Percentiles rank a stretch among this genome's conserved stretches.
Evolutionary conservation across 129 eudicot genomes (phyloP).

Genomic region (Flaveria ramosissima): DNA sequence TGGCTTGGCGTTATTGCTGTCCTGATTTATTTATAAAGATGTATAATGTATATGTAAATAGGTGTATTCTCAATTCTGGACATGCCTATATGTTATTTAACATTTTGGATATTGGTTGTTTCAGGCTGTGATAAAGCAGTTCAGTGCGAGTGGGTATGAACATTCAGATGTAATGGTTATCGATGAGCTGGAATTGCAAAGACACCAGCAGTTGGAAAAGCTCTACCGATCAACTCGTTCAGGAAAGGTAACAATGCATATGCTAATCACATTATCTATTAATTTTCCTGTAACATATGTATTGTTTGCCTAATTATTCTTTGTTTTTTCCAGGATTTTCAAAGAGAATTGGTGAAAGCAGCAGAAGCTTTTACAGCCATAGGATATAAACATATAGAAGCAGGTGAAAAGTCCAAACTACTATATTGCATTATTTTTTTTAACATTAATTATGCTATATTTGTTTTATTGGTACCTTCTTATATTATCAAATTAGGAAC

Average conservation of each 20-base stretch:
- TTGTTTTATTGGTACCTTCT: conserved; percentile 2
- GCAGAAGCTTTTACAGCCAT: conserved; percentile 92
- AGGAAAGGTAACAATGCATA: conserved; percentile 64
- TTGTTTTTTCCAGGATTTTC: conserved; percentile 72
- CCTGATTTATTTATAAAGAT: neutral
- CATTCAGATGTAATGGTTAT: conserved; percentile 84
- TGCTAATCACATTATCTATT: conserved; percentile 15
- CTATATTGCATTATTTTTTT: neutral
- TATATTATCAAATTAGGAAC: conserved; percentile 58
- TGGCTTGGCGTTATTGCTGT: neutral
- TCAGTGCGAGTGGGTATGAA: conserved; percentile 88
- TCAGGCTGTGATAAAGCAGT: conserved; percentile 96
- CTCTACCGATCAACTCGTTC: conserved; percentile 87
- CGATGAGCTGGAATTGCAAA: conserved; percentile 93
- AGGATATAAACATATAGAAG: conserved; percentile 92
- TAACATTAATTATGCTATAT: neutral
- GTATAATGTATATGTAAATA: too few species aligned
- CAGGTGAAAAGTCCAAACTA: conserved; percentile 56
- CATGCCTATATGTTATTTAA: neutral
- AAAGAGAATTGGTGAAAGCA: conserved; percentile 84
- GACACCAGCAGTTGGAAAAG: conserved; percentile 93
- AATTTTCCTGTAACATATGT: neutral
- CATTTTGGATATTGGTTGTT: conserved; percentile 30
- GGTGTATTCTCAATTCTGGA: neutral
- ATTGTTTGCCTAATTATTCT: conserved; percentile 10